These are phyloP conservation scores for Ascosphaera acerosa DNA, from an alignment of 2,329 filamentous ascomycete species.

Conservation along the genomic window DNA sequence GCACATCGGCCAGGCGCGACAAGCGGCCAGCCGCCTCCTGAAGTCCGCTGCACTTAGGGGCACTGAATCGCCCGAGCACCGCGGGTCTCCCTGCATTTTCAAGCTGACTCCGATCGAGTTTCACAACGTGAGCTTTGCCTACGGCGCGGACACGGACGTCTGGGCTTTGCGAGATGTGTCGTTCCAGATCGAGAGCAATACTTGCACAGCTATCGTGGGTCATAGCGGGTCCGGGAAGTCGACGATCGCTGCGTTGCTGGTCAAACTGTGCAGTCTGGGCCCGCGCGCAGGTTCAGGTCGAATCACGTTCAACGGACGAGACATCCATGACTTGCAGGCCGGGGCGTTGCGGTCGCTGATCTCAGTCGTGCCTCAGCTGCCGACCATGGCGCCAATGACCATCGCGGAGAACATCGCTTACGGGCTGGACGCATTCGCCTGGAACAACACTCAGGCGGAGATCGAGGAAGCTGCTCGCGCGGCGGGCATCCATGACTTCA, in stretches of 20 bases:
- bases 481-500: constrained; percentile 46
- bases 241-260: constrained; percentile 49
- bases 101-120: constrained; percentile 30
- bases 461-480: constrained; percentile 32
- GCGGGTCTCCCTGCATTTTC: constrained; percentile 20
- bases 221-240: constrained; percentile 78
- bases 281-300: constrained; percentile 22
- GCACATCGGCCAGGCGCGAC: no score
- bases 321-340: constrained; percentile 35
- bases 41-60: constrained; percentile 37
- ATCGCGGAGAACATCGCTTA: constrained; percentile 40
- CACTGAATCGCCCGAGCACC: constrained; percentile 30
- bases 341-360: constrained; percentile 33
- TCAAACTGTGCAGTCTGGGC: constrained; percentile 27
- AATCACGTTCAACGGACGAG: constrained; percentile 27
- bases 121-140: constrained; percentile 40
- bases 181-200: constrained; percentile 36
- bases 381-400: constrained; percentile 30
- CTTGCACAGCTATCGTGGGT: constrained; percentile 56
- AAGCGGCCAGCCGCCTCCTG: constrained; percentile 47
- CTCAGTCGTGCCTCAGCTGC: constrained; percentile 33
- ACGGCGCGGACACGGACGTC: constrained; percentile 31
- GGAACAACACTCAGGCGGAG: constrained; percentile 21
- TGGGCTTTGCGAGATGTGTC: constrained; percentile 37
- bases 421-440: constrained; percentile 34